Conservation (phyloP, 345 rosid genomes). For the Cochlearia excelsa region DNA sequence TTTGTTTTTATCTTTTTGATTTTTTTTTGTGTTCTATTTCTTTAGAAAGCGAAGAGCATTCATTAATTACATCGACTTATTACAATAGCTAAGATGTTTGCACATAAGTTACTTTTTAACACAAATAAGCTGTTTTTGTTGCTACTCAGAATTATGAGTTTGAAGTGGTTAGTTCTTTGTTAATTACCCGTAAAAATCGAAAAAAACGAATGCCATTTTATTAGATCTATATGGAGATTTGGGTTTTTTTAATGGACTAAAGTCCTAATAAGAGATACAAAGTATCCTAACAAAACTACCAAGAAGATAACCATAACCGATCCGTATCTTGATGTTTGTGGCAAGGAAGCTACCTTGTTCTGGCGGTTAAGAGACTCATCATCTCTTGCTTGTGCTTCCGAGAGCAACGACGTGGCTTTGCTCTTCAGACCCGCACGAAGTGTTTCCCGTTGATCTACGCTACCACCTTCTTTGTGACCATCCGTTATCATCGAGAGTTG, state of each 20-base stretch:
- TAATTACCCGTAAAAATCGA: neutral
- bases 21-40: no score
- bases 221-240: slow-evolving; percentile 15
- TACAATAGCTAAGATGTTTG: no score
- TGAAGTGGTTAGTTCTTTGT: neutral
- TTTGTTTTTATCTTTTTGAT: no score
- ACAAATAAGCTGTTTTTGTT: neutral
- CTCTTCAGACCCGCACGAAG: slow-evolving; percentile 47
- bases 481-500: slow-evolving; percentile 40
- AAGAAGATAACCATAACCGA: slow-evolving; percentile 43
- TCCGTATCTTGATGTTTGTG: slow-evolving; percentile 50
- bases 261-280: slow-evolving; percentile 36
- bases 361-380: slow-evolving; percentile 36
- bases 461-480: slow-evolving; percentile 19
- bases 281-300: slow-evolving; percentile 48
- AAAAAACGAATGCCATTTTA: slow-evolving; percentile 1
- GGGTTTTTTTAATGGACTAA: slow-evolving; percentile 31
- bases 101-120: no score
- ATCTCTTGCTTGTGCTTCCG: slow-evolving; percentile 44
- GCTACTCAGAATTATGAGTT: no score
- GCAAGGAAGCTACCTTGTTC: slow-evolving; percentile 74
- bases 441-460: slow-evolving; percentile 46
- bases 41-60: no score
- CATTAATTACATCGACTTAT: no score
- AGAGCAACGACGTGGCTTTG: slow-evolving; percentile 40